phyloP scores from a whole-genome alignment of 2,329 filamentous ascomycete species.

The Arthrinium puccinioides region DNA sequence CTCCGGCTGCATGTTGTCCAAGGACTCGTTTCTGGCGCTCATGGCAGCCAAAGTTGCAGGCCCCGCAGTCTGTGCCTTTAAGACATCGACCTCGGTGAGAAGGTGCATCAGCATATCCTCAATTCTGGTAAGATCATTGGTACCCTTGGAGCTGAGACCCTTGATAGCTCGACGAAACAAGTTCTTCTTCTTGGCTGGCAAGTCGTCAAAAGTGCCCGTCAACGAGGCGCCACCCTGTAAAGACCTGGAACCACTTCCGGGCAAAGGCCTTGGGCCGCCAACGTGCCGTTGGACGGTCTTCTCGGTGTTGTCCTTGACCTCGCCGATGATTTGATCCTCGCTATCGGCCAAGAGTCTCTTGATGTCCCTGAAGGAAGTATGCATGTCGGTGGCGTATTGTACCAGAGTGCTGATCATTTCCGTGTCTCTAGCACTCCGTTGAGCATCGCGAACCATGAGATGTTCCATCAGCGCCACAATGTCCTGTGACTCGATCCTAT shows the following conservation, averaged over 20 bases:
- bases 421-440: slow-evolving; percentile 91
- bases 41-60: slow-evolving; percentile 22
- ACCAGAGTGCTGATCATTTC: slow-evolving; percentile 94
- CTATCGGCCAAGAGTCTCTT: slow-evolving; percentile 87
- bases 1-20: slow-evolving; percentile 59
- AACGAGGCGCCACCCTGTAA: slow-evolving; percentile 46
- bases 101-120: slow-evolving; percentile 90
- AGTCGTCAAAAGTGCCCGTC: slow-evolving; percentile 46
- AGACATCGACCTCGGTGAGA: slow-evolving; percentile 80
- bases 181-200: slow-evolving; percentile 75
- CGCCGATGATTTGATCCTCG: slow-evolving; percentile 80
- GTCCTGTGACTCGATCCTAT: slow-evolving; percentile 91
- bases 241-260: slow-evolving; percentile 55
- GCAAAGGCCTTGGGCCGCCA: slow-evolving; percentile 79
- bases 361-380: slow-evolving; percentile 91
- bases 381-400: slow-evolving; percentile 91
- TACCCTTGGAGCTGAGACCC: slow-evolving; percentile 79
- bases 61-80: slow-evolving; percentile 55
- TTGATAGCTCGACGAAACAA: slow-evolving; percentile 93
- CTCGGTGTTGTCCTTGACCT: slow-evolving; percentile 82
- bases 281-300: slow-evolving; percentile 76
- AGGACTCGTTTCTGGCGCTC: slow-evolving; percentile 53
- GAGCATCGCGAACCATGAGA: slow-evolving; percentile 91
- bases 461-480: slow-evolving; percentile 98
- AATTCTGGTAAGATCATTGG: slow-evolving; percentile 80